Evolutionary conservation across 2,329 filamentous ascomycete species (phyloP).

Genomic region (Fusarium sp.): DNA sequence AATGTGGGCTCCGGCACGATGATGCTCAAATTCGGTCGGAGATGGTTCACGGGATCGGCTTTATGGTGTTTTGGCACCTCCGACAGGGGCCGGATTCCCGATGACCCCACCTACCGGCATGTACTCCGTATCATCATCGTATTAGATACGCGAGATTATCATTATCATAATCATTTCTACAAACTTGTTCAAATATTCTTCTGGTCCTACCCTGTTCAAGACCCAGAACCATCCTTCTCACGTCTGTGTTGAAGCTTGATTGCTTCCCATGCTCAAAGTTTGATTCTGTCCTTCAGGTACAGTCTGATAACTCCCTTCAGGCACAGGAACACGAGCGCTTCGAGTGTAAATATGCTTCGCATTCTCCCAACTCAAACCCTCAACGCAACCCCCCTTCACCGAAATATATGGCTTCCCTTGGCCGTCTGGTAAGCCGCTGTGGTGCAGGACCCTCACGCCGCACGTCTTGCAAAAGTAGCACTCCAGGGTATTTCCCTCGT

Average conservation of each 20-base stretch:
- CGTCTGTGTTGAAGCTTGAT: neutral
- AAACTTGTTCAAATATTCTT: neutral
- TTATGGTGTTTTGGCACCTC: conserved; percentile 20
- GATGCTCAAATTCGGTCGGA: conserved; percentile 19
- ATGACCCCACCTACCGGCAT: neutral
- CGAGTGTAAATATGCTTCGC: conserved; percentile 56
- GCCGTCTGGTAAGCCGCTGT: conserved; percentile 50
- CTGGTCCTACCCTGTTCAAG: neutral
- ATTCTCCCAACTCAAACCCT: conserved; percentile 50
- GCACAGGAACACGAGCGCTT: conserved; percentile 55
- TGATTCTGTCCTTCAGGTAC: conserved; percentile 14
- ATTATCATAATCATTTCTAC: neutral
- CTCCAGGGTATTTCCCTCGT: conserved; percentile 52
- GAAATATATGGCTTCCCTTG: conserved; percentile 48
- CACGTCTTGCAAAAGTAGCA: conserved; percentile 55
- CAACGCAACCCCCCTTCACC: conserved; percentile 57
- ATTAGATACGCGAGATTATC: neutral
- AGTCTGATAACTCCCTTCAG: conserved; percentile 44
- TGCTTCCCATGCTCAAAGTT: neutral
- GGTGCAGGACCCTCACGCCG: conserved; percentile 58
- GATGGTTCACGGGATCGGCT: conserved; percentile 25
- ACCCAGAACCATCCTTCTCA: neutral
- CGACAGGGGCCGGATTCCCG: conserved; percentile 22
- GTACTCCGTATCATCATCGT: neutral
- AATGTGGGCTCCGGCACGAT: neutral